phyloP scores from a whole-genome alignment of 257 asterid genomes.

The Petunia secreta region DNA sequence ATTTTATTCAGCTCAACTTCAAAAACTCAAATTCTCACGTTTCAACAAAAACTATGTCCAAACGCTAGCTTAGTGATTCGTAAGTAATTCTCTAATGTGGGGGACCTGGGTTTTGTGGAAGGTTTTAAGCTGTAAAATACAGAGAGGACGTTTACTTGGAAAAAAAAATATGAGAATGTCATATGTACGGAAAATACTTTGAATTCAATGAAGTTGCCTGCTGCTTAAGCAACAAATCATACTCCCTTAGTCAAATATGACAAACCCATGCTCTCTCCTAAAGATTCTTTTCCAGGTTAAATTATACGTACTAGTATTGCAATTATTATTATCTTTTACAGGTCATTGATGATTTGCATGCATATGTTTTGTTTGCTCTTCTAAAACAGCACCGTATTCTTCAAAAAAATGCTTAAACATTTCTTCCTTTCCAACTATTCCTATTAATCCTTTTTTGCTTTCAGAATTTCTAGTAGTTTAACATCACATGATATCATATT shows the following conservation, averaged over 20 bases:
- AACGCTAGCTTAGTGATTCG: too few species aligned
- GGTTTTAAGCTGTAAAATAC: neutral
- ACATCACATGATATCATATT: too few species aligned
- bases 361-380: neutral
- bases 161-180: neutral
- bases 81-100: conserved; percentile 9
- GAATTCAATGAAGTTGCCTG: neutral
- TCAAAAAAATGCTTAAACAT: neutral
- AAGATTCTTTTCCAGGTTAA: neutral
- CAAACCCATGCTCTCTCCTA: neutral
- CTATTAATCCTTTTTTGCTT: too few species aligned
- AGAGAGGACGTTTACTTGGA: neutral
- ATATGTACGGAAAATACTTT: neutral
- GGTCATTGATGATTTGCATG: neutral
- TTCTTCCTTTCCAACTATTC: too few species aligned
- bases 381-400: neutral
- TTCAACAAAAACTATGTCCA: too few species aligned
- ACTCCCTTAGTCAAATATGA: neutral
- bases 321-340: neutral
- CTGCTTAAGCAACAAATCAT: neutral
- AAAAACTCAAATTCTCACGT: too few species aligned
- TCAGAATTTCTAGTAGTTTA: too few species aligned
- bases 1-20: too few species aligned
- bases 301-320: neutral
- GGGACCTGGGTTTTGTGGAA: neutral